These are phyloP conservation scores for Suhomyces canberraensis DNA, from an alignment of 805 yeast species.

Conservation along the genomic window DNA sequence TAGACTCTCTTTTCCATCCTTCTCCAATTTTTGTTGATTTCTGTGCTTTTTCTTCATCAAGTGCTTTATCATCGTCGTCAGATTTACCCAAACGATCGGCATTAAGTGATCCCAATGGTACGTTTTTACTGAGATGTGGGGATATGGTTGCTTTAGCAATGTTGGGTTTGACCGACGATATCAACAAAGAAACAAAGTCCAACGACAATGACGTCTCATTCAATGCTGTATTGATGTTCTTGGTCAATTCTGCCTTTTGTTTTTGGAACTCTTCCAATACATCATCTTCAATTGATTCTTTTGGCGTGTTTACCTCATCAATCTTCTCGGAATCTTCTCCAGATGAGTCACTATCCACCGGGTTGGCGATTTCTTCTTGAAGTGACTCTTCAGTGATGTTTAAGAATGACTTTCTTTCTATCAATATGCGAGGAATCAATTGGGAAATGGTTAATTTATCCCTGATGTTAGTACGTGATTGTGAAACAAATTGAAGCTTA, in stretches of 20 bases:
- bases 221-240: slow-evolving; percentile 59
- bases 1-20: slow-evolving; percentile 84
- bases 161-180: slow-evolving; percentile 79
- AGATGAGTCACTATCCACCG: slow-evolving; percentile 3
- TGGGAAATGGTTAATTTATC: slow-evolving; percentile 48
- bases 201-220: slow-evolving; percentile 87
- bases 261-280: slow-evolving; percentile 41
- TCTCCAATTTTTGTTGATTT: slow-evolving; percentile 45
- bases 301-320: slow-evolving; percentile 9
- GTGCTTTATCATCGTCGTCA: slow-evolving; percentile 14
- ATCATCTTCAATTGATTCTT: background rate
- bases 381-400: slow-evolving; percentile 56
- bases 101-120: slow-evolving; percentile 72
- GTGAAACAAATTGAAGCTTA: slow-evolving; percentile 3
- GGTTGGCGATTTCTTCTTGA: slow-evolving; percentile 39
- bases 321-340: slow-evolving; percentile 8
- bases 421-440: slow-evolving; percentile 55
- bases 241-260: slow-evolving; percentile 52
- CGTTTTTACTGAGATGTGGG: slow-evolving; percentile 69
- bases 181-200: slow-evolving; percentile 80
- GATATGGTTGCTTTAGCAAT: slow-evolving; percentile 88
- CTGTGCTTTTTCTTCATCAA: slow-evolving; percentile 19
- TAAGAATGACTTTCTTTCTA: slow-evolving; percentile 58
- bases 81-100: slow-evolving; percentile 37
- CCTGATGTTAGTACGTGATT: slow-evolving; percentile 16